phyloP scores from a whole-genome alignment of 2,329 filamentous ascomycete species.

The Boeremia lycopersici region DNA sequence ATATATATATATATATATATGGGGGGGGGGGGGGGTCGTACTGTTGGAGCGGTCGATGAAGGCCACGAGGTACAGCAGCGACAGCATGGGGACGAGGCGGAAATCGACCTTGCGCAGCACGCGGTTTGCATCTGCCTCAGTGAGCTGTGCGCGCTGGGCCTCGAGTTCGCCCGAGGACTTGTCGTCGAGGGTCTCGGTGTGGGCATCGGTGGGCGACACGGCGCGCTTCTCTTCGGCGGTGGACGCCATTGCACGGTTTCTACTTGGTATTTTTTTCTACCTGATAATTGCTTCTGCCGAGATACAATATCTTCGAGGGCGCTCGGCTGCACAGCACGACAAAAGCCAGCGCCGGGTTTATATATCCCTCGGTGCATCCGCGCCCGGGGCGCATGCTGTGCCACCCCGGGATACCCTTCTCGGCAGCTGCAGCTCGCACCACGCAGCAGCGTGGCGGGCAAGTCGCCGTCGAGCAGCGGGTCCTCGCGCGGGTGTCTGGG shows the following conservation, averaged over 20 bases:
- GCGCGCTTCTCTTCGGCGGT: slow-evolving; percentile 21
- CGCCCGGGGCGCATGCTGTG: slow-evolving; percentile 12
- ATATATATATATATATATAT: too few species aligned
- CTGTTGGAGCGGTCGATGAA: slow-evolving; percentile 45
- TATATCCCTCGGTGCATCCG: slow-evolving; percentile 20
- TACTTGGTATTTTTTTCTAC: too few species aligned
- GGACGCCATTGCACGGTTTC: slow-evolving; percentile 22
- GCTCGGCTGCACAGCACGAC: slow-evolving; percentile 8
- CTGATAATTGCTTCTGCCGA: neutral
- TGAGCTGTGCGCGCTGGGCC: slow-evolving; percentile 29
- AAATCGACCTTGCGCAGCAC: slow-evolving; percentile 46
- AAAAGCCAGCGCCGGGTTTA: slow-evolving; percentile 1
- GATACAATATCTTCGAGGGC: too few species aligned
- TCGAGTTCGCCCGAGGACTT: slow-evolving; percentile 39
- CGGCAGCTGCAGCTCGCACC: slow-evolving; percentile 12
- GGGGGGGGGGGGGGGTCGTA: neutral
- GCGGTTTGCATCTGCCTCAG: slow-evolving; percentile 34
- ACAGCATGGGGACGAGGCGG: slow-evolving; percentile 37
- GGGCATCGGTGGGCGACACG: slow-evolving; percentile 13
- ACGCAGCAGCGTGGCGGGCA: slow-evolving; percentile 1
- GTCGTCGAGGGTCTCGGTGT: slow-evolving; percentile 28
- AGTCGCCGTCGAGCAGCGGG: slow-evolving; percentile 10
- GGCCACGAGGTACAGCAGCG: slow-evolving; percentile 44
- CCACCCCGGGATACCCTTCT: slow-evolving; percentile 14
- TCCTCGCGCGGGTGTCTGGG: slow-evolving; percentile 17